Percentiles rank a stretch among this genome's conserved stretches.
Conservation (phyloP, 1,284 basidiomycete species). For the Ustilago hordei region DNA sequence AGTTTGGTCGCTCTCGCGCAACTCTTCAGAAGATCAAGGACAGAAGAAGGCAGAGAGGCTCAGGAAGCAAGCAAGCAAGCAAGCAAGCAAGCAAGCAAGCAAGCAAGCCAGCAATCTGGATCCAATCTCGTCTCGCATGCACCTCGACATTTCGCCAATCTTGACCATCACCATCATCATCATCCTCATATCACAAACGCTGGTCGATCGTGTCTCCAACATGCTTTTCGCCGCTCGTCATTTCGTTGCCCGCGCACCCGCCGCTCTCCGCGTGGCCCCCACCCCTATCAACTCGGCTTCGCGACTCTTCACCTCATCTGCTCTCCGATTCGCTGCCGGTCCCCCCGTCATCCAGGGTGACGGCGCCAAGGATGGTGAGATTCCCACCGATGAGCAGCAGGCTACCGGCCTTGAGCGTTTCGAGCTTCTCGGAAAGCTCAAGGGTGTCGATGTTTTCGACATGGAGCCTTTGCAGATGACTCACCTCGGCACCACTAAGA, state of each 20-base stretch:
- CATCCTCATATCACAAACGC: conserved; percentile 8
- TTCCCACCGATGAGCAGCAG: conserved; percentile 87
- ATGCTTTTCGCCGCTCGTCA: conserved; percentile 56
- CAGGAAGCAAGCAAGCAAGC: neutral
- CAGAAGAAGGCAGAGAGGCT: conserved; percentile 5
- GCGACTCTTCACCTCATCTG: conserved; percentile 56
- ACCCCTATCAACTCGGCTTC: conserved; percentile 39
- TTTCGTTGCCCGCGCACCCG: conserved; percentile 48
- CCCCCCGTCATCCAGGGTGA: conserved; percentile 80
- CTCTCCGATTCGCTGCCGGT: conserved; percentile 51
- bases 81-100: neutral
- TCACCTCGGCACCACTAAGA: conserved; percentile 85
- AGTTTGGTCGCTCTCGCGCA: neutral
- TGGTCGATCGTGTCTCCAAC: conserved; percentile 5
- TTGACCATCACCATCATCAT: conserved; percentile 10
- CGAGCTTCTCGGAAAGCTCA: conserved; percentile 87
- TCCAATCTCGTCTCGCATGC: conserved; percentile 2
- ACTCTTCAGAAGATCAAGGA: conserved; percentile 47
- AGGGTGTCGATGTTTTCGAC: conserved; percentile 92
- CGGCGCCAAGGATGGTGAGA: conserved; percentile 80
- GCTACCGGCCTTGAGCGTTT: conserved; percentile 96
- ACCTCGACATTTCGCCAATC: conserved; percentile 19
- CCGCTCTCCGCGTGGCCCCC: conserved; percentile 49
- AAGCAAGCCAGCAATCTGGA: neutral
- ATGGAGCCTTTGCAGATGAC: conserved; percentile 85